phyloP scores from a whole-genome alignment of 1,284 basidiomycete species.

The Tilletia caries region DNA sequence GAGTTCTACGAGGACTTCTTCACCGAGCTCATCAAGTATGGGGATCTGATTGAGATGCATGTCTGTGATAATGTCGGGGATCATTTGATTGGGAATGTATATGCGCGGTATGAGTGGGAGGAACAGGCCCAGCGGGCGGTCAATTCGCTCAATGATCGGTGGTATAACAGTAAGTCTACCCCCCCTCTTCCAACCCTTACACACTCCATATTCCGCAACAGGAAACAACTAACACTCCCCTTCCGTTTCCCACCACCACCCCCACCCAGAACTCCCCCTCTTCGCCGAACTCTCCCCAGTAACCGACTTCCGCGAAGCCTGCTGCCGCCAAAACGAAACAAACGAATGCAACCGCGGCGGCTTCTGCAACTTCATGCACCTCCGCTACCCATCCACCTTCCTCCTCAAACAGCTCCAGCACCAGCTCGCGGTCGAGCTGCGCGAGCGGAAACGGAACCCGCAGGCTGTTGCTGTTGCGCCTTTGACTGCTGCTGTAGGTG shows the following conservation, averaged over 20 bases:
- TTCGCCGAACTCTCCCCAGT: constrained; percentile 98
- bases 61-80: constrained; percentile 99
- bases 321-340: constrained; percentile 73
- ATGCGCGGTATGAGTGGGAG: constrained; percentile 97
- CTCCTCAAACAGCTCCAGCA: constrained; percentile 43
- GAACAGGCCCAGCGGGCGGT: constrained; percentile 92
- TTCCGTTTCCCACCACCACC: background rate
- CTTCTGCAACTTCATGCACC: constrained; percentile 99
- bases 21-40: constrained; percentile 83
- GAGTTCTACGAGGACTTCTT: constrained; percentile 83
- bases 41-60: constrained; percentile 86
- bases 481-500: background rate
- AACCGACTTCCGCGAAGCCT: constrained; percentile 97
- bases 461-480: background rate
- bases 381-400: constrained; percentile 54
- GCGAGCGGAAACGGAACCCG: constrained; percentile 21
- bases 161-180: constrained; percentile 79
- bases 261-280: constrained; percentile 74
- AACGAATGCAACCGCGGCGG: constrained; percentile 65
- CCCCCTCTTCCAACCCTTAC: background rate
- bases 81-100: constrained; percentile 97
- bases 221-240: background rate
- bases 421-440: constrained; percentile 42
- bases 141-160: constrained; percentile 86
- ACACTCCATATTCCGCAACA: background rate